These are phyloP conservation scores for Cercospora sesami DNA, from an alignment of 2,329 filamentous ascomycete species.

Conservation along the genomic window DNA sequence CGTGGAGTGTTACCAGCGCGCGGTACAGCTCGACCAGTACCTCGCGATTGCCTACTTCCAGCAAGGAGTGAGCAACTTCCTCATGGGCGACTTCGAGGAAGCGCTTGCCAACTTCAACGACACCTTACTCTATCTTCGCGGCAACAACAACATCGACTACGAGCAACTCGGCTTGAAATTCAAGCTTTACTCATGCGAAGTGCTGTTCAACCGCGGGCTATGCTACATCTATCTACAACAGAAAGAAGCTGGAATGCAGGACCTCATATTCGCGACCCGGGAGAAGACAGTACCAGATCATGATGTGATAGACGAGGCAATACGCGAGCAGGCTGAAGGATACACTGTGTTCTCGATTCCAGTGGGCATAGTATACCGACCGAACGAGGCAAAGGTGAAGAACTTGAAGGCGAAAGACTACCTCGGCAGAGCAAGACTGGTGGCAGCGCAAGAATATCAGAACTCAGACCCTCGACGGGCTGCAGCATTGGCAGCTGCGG, in stretches of 20 bases:
- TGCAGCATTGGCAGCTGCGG: conserved; percentile 46
- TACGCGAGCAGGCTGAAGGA: conserved; percentile 89
- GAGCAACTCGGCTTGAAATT: conserved; percentile 93
- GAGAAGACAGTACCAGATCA: conserved; percentile 97
- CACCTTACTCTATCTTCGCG: conserved; percentile 87
- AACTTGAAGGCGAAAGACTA: conserved; percentile 98
- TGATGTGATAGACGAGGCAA: conserved; percentile 97
- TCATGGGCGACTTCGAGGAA: conserved; percentile 95
- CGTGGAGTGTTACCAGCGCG: conserved; percentile 91
- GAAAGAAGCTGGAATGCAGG: conserved; percentile 84
- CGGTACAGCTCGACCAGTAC: conserved; percentile 87
- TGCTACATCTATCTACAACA: conserved; percentile 98
- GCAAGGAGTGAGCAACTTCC: conserved; percentile 95
- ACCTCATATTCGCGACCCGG: conserved; percentile 85
- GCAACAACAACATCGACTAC: conserved; percentile 97
- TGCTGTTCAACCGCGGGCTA: conserved; percentile 92
- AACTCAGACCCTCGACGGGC: conserved; percentile 33
- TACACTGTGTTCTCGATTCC: conserved; percentile 99
- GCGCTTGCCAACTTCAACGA: conserved; percentile 98
- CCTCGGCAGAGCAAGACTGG: conserved; percentile 88
- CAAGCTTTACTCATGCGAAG: conserved; percentile 95
- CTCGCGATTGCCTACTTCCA: conserved; percentile 98
- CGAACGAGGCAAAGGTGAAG: conserved; percentile 96
- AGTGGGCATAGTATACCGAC: conserved; percentile 89
- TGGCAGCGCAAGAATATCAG: conserved; percentile 60